These are phyloP conservation scores for Sphaerosporella brunnea DNA, from an alignment of 495 filamentous ascomycete species.

Conservation along the genomic window DNA sequence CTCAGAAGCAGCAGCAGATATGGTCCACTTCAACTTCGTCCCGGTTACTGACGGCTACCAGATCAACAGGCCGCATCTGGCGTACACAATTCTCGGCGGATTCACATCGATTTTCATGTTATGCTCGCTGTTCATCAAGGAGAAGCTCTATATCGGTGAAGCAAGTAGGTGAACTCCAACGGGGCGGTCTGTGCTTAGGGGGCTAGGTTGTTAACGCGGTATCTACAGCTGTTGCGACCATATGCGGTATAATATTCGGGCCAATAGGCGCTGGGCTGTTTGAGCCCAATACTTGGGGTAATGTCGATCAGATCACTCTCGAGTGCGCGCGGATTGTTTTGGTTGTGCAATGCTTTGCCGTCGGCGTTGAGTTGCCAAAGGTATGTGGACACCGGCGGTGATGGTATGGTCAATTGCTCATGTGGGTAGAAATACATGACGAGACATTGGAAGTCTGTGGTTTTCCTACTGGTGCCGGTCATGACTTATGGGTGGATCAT, in stretches of 20 bases:
- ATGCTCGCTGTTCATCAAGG: conserved; percentile 93
- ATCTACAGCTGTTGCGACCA: conserved; percentile 55
- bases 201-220: no score
- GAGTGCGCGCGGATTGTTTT: conserved; percentile 95
- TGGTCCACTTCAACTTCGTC: no score
- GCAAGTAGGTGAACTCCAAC: conserved; percentile 47
- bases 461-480: conserved; percentile 74
- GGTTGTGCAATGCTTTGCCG: conserved; percentile 97
- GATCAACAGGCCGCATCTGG: conserved; percentile 90
- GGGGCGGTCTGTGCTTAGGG: no score
- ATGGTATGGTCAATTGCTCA: no score
- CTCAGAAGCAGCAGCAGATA: no score
- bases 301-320: conserved; percentile 83
- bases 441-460: conserved; percentile 86
- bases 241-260: conserved; percentile 94
- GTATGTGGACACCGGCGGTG: no score
- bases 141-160: conserved; percentile 96
- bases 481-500: conserved; percentile 97
- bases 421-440: conserved; percentile 76
- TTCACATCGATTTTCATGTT: conserved; percentile 99
- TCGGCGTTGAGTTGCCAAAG: conserved; percentile 95
- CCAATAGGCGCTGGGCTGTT: conserved; percentile 88
- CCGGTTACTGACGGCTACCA: conserved; percentile 10
- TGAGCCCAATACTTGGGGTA: conserved; percentile 72
- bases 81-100: conserved; percentile 93